Base-by-base conservation (phyloP, 1,284 basidiomycete species). In the Pyrrhoderma noxium region DNA sequence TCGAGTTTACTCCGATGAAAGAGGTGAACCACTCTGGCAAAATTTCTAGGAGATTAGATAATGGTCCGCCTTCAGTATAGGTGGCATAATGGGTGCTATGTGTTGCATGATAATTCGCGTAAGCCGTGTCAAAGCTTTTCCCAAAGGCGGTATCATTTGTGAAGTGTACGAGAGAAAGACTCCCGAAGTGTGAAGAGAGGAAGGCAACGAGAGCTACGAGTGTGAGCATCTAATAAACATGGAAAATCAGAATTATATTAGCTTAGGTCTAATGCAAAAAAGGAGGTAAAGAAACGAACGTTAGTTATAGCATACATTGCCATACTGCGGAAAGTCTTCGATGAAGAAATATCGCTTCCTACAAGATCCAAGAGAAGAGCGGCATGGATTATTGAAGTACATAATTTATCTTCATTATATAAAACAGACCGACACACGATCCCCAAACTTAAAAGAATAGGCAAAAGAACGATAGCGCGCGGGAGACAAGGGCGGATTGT, bases 281-380 rank as follows among this genome's bases (percentile, higher is more conserved):
- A n/a, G n/a, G n/a, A n/a, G n/a, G n/a, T n/a, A n/a, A n/a, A 27
- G 16, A 34, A 39, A 41, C 16, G 18, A 5, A 31, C n/a, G 18
- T 49, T 53, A 13, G 47, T 45, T 9, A 45, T 3, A 25, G 52
- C 47, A 36, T 49, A 53, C 7, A 45, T 13, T 7, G 18, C 35
- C 31, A 45, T 37, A n/a, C 35, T 36, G 9, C 47, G 19, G 47
- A 53, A 38, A 22, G 34, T 49, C 37, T 49, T 43, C 21, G 41
- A 37, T 18, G 47, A 25, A 4, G 47, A n/a, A 18, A 43, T 43
- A 19, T 53, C 52, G 27, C 22, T 34, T n/a, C 42, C 25, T 16
- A 53, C 40, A 31, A 53, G 42, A n/a, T 38, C 22, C n/a, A 44
- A 46, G 14, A 53, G 19, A n/a, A 53, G 47, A n/a, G 52, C 47